Conservation (phyloP, 352 stramenopile species). For the Peronospora farinosa region DNA sequence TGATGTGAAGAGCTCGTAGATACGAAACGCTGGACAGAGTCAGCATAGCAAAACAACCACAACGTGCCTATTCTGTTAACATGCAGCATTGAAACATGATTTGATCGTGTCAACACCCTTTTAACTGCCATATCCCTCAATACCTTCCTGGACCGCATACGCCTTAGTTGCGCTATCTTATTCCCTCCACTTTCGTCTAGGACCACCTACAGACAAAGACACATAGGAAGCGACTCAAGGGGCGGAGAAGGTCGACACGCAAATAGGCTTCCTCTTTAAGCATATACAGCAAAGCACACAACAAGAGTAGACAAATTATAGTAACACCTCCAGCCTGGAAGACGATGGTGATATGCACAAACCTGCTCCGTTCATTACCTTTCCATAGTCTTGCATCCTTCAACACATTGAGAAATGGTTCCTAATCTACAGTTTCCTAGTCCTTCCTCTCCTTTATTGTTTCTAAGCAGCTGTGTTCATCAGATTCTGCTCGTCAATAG, state of each 20-base stretch:
- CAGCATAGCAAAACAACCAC: background rate
- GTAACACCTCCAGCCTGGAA: too few relatives aligned
- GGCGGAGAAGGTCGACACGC: conserved; percentile 38
- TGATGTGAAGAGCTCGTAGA: conserved; percentile 3
- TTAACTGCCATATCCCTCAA: too few relatives aligned
- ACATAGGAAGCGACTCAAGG: conserved; percentile 68
- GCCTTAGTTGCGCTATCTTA: conserved; percentile 71
- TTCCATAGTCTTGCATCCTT: too few relatives aligned
- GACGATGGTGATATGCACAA: background rate
- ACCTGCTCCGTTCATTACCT: too few relatives aligned
- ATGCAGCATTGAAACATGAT: too few relatives aligned
- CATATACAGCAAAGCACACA: conserved; percentile 30
- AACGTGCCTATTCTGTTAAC: too few relatives aligned
- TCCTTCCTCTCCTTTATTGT: conserved; percentile 6
- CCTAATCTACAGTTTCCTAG: conserved; percentile 23
- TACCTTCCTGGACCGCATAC: conserved; percentile 55
- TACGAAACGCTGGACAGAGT: background rate
- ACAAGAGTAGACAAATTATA: conserved; percentile 1
- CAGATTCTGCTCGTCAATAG: conserved; percentile 38
- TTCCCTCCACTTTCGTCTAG: conserved; percentile 64
- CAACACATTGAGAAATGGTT: background rate
- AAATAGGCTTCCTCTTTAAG: conserved; percentile 66
- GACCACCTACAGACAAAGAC: conserved; percentile 61
- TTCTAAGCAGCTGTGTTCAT: conserved; percentile 18
- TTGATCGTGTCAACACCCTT: too few relatives aligned